These are phyloP conservation scores for Yarrowia sp. DNA, from an alignment of 805 yeast genomes.

Conservation along the genomic window DNA sequence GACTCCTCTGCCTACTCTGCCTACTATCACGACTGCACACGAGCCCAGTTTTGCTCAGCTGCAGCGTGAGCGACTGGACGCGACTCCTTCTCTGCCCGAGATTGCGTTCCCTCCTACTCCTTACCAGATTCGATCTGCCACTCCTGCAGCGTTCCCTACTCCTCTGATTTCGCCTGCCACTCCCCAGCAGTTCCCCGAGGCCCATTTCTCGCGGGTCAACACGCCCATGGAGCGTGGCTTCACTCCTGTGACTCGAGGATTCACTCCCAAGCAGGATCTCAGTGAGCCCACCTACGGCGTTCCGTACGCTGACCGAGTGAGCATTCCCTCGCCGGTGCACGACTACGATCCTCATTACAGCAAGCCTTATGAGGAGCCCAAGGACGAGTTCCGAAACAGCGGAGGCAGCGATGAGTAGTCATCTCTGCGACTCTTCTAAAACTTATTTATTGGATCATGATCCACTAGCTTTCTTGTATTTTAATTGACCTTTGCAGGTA, in stretches of 20 bases:
- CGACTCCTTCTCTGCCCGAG: conserved; percentile 10
- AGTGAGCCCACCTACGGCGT: conserved; percentile 10
- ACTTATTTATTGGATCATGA: conserved; percentile 14
- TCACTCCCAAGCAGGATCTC: conserved; percentile 15
- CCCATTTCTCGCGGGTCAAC: background rate
- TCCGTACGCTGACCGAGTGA: conserved; percentile 1
- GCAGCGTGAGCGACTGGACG: conserved; percentile 10
- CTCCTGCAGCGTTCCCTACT: conserved; percentile 16
- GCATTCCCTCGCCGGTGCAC: conserved; percentile 8
- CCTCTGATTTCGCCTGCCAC: conserved; percentile 8
- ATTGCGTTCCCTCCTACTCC: conserved; percentile 13
- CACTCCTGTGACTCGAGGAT: background rate
- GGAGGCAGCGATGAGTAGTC: conserved; percentile 9
- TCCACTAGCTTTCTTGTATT: conserved; percentile 21
- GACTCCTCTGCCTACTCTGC: background rate
- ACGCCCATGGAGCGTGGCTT: conserved; percentile 21
- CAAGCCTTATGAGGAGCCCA: conserved; percentile 16
- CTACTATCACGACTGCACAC: conserved; percentile 9
- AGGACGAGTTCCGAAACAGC: conserved; percentile 17
- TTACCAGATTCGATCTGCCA: conserved; percentile 14
- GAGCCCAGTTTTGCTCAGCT: conserved; percentile 8
- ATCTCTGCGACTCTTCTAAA: background rate
- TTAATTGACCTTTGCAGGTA: background rate
- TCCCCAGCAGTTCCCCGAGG: conserved; percentile 18
- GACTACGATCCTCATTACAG: conserved; percentile 19